Conservation (phyloP, 176 grass and related monocot genomes). For the Chloris gayana region DNA sequence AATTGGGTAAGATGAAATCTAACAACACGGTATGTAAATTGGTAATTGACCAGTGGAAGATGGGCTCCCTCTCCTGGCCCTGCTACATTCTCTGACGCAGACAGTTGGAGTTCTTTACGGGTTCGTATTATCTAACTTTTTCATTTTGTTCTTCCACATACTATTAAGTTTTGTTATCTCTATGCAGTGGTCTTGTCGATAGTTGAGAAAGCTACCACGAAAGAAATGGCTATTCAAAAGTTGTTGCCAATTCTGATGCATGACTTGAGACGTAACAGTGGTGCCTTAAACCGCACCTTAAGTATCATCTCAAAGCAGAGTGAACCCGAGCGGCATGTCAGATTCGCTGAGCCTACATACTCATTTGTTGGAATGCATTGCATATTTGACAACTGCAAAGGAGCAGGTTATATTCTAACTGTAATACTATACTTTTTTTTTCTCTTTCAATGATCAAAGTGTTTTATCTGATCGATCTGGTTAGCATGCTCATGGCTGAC, state of each 20-base stretch:
- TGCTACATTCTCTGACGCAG: slow-evolving; percentile 61
- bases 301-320: slow-evolving; percentile 71
- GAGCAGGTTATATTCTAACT: slow-evolving; percentile 68
- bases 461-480: slow-evolving; percentile 28
- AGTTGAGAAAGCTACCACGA: not conserved
- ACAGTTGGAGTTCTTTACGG: slow-evolving; percentile 69
- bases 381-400: slow-evolving; percentile 95
- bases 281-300: slow-evolving; percentile 42
- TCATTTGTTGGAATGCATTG: slow-evolving; percentile 99
- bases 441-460: slow-evolving; percentile 10
- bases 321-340: slow-evolving; percentile 67
- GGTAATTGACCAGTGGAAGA: slow-evolving; percentile 59
- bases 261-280: slow-evolving; percentile 71
- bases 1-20: slow-evolving; percentile 31
- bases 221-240: slow-evolving; percentile 6
- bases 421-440: slow-evolving; percentile 20
- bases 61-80: slow-evolving; percentile 55
- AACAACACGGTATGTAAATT: slow-evolving; percentile 14
- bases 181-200: slow-evolving; percentile 18
- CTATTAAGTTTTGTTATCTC: no score
- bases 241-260: slow-evolving; percentile 37
- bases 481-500: slow-evolving; percentile 9
- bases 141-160: not conserved
- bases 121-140: slow-evolving; percentile 44
- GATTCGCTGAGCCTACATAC: slow-evolving; percentile 70